Evolutionary conservation across 345 rosid species (phyloP), one percentile per base, ranked within the genome.

Genomic region (Salix exigua): DNA sequence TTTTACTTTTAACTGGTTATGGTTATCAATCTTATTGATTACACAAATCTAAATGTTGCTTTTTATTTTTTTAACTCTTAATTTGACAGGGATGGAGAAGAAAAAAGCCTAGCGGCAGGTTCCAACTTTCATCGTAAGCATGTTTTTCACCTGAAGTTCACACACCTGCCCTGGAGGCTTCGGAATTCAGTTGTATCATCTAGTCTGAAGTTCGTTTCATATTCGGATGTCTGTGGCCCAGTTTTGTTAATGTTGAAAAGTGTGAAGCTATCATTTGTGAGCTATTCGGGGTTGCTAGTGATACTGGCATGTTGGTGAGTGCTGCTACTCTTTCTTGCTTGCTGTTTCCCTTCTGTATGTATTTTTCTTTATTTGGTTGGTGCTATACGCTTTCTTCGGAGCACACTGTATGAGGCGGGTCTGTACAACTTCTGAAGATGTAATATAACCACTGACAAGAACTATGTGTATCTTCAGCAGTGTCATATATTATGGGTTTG

Each of bases 1-100:
- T 58, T 18, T 11, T 35, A 75, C 9, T 55, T 16, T 25, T 53
- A 0, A 4, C 7, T 42, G 66, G 35, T 64, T 71, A 17, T 69
- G 19, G 44, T 9, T 19, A 44, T 51, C 16, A 16, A 5, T 5
- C 1, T 17, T 11, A 17, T 12, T 42, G 70, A n/a, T 55, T 17
- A 48, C 23, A 33, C 28, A 72, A 46, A 66, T 78, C 53, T 66
- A 25, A 66, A 30, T 2, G 23, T 25, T 26, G n/a, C 58, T 65
- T 33, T 50, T 33, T n/a, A 5, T 12, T 58, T 66, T 17, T 70
- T 63, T 66, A 16, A 35, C 4, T 35, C 28, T 66, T 62, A 48
- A 77, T 69, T 77, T 77, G 31, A 65, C 78, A 95, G 97, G 97
- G 97, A 76, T 95, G 99, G 97, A 95, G 90, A 85, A 90, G 97